Evolutionary conservation across 2,329 filamentous ascomycete species (phyloP).

Genomic region (Fusarium haematococcum): DNA sequence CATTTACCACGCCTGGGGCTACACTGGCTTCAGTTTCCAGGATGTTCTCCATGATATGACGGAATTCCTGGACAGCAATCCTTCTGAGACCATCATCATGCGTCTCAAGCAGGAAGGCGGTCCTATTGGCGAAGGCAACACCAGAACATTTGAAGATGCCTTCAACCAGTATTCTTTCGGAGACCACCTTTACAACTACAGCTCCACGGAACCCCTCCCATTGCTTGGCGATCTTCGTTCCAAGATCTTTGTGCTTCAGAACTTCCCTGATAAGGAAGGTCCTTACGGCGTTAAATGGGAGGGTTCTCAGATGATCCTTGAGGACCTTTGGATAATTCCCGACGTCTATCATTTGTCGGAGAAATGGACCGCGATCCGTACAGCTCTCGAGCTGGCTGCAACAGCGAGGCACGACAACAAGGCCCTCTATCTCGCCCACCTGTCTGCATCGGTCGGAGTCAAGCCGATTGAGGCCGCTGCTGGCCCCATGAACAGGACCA

Average conservation of each 20-base stretch:
- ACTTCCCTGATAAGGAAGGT: constrained; percentile 53
- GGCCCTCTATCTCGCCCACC: constrained; percentile 58
- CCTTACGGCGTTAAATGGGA: constrained; percentile 60
- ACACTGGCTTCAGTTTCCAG: constrained; percentile 58
- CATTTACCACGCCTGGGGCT: constrained; percentile 60
- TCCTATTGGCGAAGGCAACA: constrained; percentile 51
- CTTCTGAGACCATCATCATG: constrained; percentile 61
- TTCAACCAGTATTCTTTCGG: constrained; percentile 56
- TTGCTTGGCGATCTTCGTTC: constrained; percentile 59
- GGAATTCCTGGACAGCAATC: constrained; percentile 58
- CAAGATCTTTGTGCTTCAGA: constrained; percentile 61
- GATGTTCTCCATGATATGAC: constrained; percentile 59
- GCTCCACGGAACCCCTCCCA: constrained; percentile 51
- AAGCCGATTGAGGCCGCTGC: constrained; percentile 63
- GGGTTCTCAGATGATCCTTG: constrained; percentile 57
- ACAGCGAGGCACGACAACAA: constrained; percentile 49
- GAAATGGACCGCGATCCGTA: constrained; percentile 60
- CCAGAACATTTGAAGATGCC: constrained; percentile 58
- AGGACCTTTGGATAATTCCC: constrained; percentile 61
- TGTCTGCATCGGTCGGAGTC: constrained; percentile 62
- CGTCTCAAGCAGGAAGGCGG: constrained; percentile 62
- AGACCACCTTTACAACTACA: constrained; percentile 53
- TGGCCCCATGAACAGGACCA: constrained; percentile 55
- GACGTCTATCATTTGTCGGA: constrained; percentile 56
- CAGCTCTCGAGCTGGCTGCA: constrained; percentile 54